Base-by-base conservation (phyloP, 331 rosid genomes). In the Acacia concinna region DNA sequence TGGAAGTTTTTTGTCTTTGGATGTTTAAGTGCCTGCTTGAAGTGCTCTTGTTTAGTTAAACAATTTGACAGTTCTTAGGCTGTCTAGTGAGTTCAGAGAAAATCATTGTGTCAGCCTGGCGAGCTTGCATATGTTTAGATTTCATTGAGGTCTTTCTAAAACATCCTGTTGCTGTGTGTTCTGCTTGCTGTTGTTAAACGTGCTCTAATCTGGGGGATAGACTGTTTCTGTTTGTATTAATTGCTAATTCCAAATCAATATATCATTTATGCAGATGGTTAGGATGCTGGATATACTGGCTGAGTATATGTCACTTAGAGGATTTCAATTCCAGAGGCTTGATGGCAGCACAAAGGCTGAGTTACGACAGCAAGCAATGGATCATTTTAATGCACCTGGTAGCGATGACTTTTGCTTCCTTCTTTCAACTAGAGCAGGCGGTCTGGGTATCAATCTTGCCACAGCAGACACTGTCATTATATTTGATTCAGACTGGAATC, bases 401-500 rank as follows among this genome's bases (percentile, higher is more conserved):
- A 96, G 99, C 84, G 98, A 96, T 76, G 99, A 96, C 83, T 96
- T 96, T 83, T 96, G 99, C 85, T 96, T 96, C 88, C 99, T 96
- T 84, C 99, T 96, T 82, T 96, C 99, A 82, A 96, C 99, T 18
- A 87, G 99, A 52, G 99, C 99, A 64, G 99, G 99, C 71, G 99
- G 99, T 77, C 79, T 96, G 77, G 99, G 99, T 75, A 96, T 96
- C 77, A 96, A 96, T 86, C 97, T 96, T 80, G 99, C 99, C 80
- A 96, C 99, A 4, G 99, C 99, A 17, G 99, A 96, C 86, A 96
- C 99, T 4, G 99, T 96, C 66, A 96, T 96, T 76, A 96, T 96
- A 79, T 96, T 96, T 81, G 99, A 96, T 83, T 96, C 99, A 30
- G 99, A 96, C 84, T 96, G 99, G 99, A 96, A 96, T 87, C 99